Percentiles rank a stretch among this genome's conserved stretches.
These are phyloP conservation scores for Naganishia vishniacii DNA, from an alignment of 768 basidiomycete species.

Conservation along the genomic window DNA sequence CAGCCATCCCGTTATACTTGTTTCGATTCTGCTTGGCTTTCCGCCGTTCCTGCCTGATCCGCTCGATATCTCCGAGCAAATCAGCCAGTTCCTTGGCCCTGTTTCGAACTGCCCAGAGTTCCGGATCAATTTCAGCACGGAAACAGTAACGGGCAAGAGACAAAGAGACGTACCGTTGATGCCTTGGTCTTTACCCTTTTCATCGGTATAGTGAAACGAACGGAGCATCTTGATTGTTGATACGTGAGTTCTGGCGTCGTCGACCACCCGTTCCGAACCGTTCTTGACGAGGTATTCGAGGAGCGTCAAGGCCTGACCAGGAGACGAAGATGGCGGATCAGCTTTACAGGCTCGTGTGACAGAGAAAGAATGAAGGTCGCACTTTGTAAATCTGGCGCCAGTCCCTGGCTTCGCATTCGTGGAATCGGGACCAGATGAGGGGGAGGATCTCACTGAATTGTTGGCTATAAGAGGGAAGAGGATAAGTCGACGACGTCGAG, in stretches of 20 bases:
- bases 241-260: constrained; percentile 90
- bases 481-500: neutral
- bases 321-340: neutral
- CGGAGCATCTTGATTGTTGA: constrained; percentile 95
- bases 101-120: constrained; percentile 69
- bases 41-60: constrained; percentile 77
- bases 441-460: constrained; percentile 99
- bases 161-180: constrained; percentile 68
- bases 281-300: constrained; percentile 95
- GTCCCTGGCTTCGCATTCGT: constrained; percentile 82
- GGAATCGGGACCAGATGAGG: constrained; percentile 65
- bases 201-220: constrained; percentile 97
- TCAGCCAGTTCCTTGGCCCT: constrained; percentile 89
- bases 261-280: constrained; percentile 93
- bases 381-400: constrained; percentile 99
- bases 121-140: neutral
- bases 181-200: constrained; percentile 97
- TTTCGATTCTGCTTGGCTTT: constrained; percentile 85
- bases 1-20: constrained; percentile 71
- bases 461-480: constrained; percentile 57
- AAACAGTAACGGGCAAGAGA: neutral
- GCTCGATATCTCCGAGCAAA: constrained; percentile 81
- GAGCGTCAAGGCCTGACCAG: constrained; percentile 71
- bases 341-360: neutral
- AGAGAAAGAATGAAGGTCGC: constrained; percentile 24